A percentile compares a stretch with the other conserved stretches of the same genome.
Conservation (phyloP, 345 rosid genomes). For the Pistacia integerrima region DNA sequence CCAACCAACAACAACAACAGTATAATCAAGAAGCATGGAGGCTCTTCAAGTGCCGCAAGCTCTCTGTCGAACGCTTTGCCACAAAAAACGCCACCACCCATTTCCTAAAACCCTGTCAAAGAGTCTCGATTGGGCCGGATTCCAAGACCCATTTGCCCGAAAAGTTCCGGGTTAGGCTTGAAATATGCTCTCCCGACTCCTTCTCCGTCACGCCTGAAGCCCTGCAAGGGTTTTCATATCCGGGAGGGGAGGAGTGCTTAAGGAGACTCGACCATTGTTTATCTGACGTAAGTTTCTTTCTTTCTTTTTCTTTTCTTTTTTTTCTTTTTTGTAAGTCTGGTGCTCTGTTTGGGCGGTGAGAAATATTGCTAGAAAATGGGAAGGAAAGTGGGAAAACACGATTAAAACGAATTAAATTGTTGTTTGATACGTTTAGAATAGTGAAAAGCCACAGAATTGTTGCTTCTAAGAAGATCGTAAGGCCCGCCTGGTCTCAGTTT, state of each 20-base stretch:
- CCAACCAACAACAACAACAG: slow-evolving; percentile 25
- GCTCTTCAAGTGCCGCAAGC: slow-evolving; percentile 74
- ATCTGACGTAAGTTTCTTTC: slow-evolving; percentile 48
- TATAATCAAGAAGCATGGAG: slow-evolving; percentile 43
- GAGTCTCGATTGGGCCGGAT: slow-evolving; percentile 14
- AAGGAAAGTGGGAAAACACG: background rate
- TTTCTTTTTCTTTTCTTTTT: background rate
- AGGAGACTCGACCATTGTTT: slow-evolving; percentile 48
- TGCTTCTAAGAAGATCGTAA: too few relatives aligned
- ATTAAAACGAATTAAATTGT: background rate
- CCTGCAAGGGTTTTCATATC: slow-evolving; percentile 52
- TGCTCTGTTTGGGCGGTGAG: background rate
- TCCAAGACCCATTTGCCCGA: slow-evolving; percentile 28
- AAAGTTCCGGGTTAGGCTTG: slow-evolving; percentile 70
- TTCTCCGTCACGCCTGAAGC: slow-evolving; percentile 65
- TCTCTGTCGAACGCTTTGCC: slow-evolving; percentile 21
- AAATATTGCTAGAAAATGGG: background rate
- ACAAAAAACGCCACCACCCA: slow-evolving; percentile 5
- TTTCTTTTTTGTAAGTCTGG: background rate
- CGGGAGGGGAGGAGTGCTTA: slow-evolving; percentile 60
- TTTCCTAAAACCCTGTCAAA: slow-evolving; percentile 26
- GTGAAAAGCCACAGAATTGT: too few relatives aligned
- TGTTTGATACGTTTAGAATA: background rate
- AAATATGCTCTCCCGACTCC: slow-evolving; percentile 86
- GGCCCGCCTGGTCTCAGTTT: too few relatives aligned